A percentile compares a stretch with the other conserved stretches of the same genome.
Evolutionary conservation across 768 basidiomycete species (phyloP).

Genomic region (Podaxis sp.): DNA sequence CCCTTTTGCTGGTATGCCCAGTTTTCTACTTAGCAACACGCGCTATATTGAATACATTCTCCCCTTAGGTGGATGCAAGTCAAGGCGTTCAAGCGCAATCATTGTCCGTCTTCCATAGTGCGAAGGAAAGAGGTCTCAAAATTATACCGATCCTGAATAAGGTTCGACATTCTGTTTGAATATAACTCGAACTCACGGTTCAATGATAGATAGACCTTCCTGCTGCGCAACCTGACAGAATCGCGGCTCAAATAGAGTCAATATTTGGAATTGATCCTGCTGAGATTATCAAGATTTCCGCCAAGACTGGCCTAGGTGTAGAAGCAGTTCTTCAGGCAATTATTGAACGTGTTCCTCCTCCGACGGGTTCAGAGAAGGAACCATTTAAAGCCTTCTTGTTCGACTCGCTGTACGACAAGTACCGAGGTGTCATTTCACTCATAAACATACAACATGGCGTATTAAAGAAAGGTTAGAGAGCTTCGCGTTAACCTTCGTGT

Average conservation of each 20-base stretch:
- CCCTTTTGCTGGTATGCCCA: constrained; percentile 50
- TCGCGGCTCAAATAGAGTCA: constrained; percentile 77
- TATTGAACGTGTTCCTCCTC: constrained; percentile 82
- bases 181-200: constrained; percentile 5
- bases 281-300: constrained; percentile 80
- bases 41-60: constrained; percentile 4
- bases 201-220: constrained; percentile 82
- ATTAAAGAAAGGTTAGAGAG: constrained; percentile 69
- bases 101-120: constrained; percentile 90
- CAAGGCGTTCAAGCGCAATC: constrained; percentile 99
- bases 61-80: constrained; percentile 84
- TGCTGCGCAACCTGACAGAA: constrained; percentile 79
- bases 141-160: constrained; percentile 95
- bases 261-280: constrained; percentile 79
- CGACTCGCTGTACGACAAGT: constrained; percentile 95
- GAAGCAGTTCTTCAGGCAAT: constrained; percentile 77
- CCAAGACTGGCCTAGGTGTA: constrained; percentile 90
- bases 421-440: constrained; percentile 93
- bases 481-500: background rate
- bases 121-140: constrained; percentile 73
- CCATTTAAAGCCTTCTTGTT: constrained; percentile 87
- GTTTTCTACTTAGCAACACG: background rate
- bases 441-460: constrained; percentile 80
- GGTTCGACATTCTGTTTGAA: constrained; percentile 36
- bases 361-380: constrained; percentile 48